These are phyloP conservation scores for Raffaelea deltoideospora DNA, from an alignment of 2,329 filamentous ascomycete species.

Conservation along the genomic window DNA sequence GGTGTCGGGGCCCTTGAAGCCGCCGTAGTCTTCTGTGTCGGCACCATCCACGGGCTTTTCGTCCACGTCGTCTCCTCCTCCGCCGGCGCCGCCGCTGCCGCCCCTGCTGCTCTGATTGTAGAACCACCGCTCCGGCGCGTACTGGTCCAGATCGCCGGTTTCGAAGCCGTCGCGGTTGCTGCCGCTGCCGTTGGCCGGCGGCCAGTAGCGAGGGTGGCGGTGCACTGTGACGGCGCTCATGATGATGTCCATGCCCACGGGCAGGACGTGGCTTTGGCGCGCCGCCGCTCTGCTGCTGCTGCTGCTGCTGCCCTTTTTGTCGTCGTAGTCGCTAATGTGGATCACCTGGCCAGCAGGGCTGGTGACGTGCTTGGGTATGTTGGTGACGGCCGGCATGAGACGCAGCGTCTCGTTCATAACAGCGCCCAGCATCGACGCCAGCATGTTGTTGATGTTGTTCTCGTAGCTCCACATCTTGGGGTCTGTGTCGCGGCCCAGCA, in stretches of 20 bases:
- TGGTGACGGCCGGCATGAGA: conserved; percentile 53
- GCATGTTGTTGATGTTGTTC: conserved; percentile 44
- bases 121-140: conserved; percentile 61
- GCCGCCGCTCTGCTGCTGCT: too few species aligned
- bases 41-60: conserved; percentile 19
- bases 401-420: conserved; percentile 67
- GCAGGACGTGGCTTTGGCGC: conserved; percentile 41
- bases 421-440: conserved; percentile 56
- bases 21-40: conserved; percentile 39
- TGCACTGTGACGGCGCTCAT: conserved; percentile 43
- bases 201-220: conserved; percentile 61
- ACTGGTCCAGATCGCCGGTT: conserved; percentile 52
- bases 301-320: too few species aligned
- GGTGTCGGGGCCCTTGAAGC: conserved; percentile 44
- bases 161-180: conserved; percentile 16
- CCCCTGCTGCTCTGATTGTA: too few species aligned
- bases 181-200: conserved; percentile 30
- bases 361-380: conserved; percentile 68
- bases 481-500: conserved; percentile 40
- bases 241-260: conserved; percentile 37
- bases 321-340: conserved; percentile 32
- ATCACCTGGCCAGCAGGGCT: too few species aligned
- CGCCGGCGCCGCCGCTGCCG: conserved; percentile 10
- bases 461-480: conserved; percentile 58
- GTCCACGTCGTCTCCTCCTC: conserved; percentile 4